These are phyloP conservation scores for Boletus rex-veris DNA, from an alignment of 768 basidiomycete species.

Conservation along the genomic window DNA sequence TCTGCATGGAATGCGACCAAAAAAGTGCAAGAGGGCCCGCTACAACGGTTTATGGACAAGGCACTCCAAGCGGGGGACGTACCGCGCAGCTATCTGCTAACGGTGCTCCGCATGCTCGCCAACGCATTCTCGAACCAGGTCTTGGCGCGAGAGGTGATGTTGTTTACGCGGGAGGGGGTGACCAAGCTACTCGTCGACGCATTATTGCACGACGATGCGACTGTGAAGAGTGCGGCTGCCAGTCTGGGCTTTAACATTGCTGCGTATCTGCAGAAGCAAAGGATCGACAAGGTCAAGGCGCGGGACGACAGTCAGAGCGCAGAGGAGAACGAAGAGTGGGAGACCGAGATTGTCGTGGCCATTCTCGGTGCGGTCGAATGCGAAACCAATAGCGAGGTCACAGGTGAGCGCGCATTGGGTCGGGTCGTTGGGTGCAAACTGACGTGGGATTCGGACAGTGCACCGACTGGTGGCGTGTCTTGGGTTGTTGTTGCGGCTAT, in stretches of 20 bases:
- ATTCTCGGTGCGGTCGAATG: conserved; percentile 73
- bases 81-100: conserved; percentile 59
- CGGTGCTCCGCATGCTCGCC: conserved; percentile 60
- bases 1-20: conserved; percentile 46
- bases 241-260: conserved; percentile 78
- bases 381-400: conserved; percentile 74
- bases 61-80: conserved; percentile 33
- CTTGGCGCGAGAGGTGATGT: conserved; percentile 41
- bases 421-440: background rate
- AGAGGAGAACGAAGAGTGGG: conserved; percentile 75
- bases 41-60: conserved; percentile 46
- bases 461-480: conserved; percentile 81
- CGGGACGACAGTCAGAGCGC: conserved; percentile 35
- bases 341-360: conserved; percentile 79
- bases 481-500: conserved; percentile 70
- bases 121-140: conserved; percentile 56
- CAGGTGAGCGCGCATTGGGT: conserved; percentile 50
- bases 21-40: conserved; percentile 36
- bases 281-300: conserved; percentile 43
- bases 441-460: conserved; percentile 35
- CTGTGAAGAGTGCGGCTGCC: conserved; percentile 75
- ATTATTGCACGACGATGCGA: conserved; percentile 63
- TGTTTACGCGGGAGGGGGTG: conserved; percentile 32
- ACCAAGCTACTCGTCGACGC: conserved; percentile 60
- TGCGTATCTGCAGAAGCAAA: conserved; percentile 58